These are phyloP conservation scores for Venturia effusa DNA, from an alignment of 2,329 filamentous ascomycete species.

Conservation along the genomic window DNA sequence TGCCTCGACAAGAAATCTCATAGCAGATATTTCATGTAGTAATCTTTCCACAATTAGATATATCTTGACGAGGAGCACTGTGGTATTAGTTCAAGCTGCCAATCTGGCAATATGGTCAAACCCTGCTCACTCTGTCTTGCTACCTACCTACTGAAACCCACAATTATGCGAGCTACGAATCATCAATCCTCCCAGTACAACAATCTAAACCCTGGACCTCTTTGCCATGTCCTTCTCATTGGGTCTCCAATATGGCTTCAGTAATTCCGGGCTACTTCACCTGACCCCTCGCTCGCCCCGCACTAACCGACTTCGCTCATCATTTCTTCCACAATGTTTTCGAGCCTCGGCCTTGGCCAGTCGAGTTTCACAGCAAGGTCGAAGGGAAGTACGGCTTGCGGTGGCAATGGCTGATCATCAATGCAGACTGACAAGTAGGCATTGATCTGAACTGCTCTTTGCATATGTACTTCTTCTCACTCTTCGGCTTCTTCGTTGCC, in stretches of 20 bases:
- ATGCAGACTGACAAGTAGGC: neutral
- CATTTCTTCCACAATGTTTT: neutral
- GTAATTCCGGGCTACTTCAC: neutral
- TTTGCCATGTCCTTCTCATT: neutral
- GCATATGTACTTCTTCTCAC: neutral
- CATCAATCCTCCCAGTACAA: neutral
- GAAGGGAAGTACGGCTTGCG: neutral
- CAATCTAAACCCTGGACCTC: neutral
- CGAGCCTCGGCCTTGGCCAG: slow-evolving; percentile 2
- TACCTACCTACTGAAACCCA: neutral
- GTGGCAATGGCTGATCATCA: neutral
- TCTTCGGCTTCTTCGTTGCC: neutral
- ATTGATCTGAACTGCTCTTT: neutral
- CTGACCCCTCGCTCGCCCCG: neutral
- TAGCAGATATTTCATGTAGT: neutral
- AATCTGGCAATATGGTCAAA: neutral
- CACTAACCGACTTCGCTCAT: neutral
- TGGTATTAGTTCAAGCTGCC: neutral
- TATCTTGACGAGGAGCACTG: neutral
- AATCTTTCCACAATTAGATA: neutral
- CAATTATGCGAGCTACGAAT: neutral
- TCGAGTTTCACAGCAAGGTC: neutral
- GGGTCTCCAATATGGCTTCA: neutral
- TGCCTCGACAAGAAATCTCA: neutral
- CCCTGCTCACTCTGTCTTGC: neutral